Evolutionary conservation across 2,329 filamentous ascomycete species (phyloP).

Genomic region (Phialophora verrucosa): DNA sequence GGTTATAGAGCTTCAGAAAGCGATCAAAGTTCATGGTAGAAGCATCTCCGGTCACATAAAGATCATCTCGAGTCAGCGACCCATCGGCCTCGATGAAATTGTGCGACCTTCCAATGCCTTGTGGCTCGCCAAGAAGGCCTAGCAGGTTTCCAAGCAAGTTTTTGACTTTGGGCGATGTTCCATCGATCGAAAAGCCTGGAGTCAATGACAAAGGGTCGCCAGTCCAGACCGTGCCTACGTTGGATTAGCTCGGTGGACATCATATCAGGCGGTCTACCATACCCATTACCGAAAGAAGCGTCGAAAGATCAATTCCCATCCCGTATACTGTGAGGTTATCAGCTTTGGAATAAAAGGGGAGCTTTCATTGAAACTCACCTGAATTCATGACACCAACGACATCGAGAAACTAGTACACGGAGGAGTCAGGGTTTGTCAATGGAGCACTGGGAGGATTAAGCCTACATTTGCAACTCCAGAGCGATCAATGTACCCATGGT

Average conservation of each 20-base stretch:
- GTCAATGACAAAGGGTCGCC: neutral
- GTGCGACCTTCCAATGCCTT: constrained; percentile 58
- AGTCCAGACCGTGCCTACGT: constrained; percentile 3
- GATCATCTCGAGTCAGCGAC: constrained; percentile 59
- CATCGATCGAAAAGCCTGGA: constrained; percentile 4
- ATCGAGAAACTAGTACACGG: constrained; percentile 42
- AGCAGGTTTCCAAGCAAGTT: constrained; percentile 5
- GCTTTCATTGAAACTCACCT: constrained; percentile 33
- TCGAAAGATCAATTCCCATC: constrained; percentile 55
- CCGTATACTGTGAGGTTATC: constrained; percentile 48
- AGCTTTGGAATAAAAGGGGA: constrained; percentile 1
- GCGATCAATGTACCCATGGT: constrained; percentile 52
- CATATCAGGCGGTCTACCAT: constrained; percentile 51
- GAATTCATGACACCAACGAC: constrained; percentile 46
- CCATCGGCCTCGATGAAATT: constrained; percentile 56
- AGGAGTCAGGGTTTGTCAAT: neutral
- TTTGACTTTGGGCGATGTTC: neutral
- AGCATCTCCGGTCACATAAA: constrained; percentile 59
- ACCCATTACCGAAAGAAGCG: constrained; percentile 52
- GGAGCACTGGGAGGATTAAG: neutral
- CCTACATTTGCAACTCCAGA: constrained; percentile 43
- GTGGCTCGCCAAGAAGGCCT: neutral
- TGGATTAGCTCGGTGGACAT: constrained; percentile 43
- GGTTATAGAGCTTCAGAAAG: constrained; percentile 57
- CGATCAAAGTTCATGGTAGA: constrained; percentile 59